Conservation (phyloP, 2,329 filamentous ascomycete genomes). For the Beauveria varroae region DNA sequence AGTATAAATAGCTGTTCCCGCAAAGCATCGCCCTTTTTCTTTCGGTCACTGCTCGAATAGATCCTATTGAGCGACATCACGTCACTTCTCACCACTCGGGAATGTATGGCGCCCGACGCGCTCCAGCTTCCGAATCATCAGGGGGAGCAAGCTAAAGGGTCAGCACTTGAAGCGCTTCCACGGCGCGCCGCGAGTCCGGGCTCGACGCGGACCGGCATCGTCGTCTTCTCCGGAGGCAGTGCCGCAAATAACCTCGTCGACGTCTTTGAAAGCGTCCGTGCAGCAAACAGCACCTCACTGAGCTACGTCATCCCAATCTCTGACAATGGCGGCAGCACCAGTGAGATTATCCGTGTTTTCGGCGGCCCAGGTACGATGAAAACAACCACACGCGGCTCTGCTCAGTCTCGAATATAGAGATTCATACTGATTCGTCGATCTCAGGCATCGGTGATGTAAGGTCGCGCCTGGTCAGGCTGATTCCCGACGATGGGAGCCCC, state of each 20-base stretch:
- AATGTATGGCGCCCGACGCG: constrained; percentile 1
- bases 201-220: constrained; percentile 38
- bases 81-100: not conserved
- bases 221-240: constrained; percentile 86
- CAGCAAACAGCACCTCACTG: constrained; percentile 58
- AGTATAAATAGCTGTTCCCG: not conserved
- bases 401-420: too few species aligned
- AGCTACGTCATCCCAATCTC: constrained; percentile 92
- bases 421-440: not conserved
- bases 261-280: constrained; percentile 64
- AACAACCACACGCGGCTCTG: not conserved
- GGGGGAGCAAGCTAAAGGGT: not conserved
- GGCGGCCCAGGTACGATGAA: constrained; percentile 68
- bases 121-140: not conserved
- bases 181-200: constrained; percentile 4
- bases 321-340: constrained; percentile 91
- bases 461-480: constrained; percentile 75
- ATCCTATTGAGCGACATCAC: not conserved
- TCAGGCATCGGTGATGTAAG: constrained; percentile 48
- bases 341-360: constrained; percentile 88
- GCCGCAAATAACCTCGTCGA: constrained; percentile 94
- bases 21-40: too few species aligned
- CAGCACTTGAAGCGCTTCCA: not conserved
- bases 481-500: constrained; percentile 55
- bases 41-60: too few species aligned